Base-by-base conservation (phyloP, 495 filamentous ascomycete genomes). In the Thozetella sp. region DNA sequence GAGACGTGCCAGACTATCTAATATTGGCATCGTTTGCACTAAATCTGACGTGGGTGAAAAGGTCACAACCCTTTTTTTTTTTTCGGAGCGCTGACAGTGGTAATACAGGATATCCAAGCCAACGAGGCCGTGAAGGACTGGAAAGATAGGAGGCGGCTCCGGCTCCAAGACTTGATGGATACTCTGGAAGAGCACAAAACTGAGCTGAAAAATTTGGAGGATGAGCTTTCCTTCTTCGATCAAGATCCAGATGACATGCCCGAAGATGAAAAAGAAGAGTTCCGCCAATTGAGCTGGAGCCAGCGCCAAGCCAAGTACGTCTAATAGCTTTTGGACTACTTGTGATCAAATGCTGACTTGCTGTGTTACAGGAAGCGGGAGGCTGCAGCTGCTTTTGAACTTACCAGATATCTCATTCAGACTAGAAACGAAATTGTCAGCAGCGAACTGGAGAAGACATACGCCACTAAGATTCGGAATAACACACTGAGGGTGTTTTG, bases 21-120 rank as follows among this genome's bases (percentile, higher is more conserved):
- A 75, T n/a, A 61, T 76, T 51, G 63, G 71, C 26, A 73, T 78
- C 26, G 64, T 78, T 34, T 78, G 73, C 30, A 78, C 75, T 17
- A 70, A 60, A 37, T 72, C 75, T 2, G 75, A 78, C 58, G 73
- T 71, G 66, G 62, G 65, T 25, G 4, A 37, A 12, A n/a, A n/a
- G n/a, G n/a, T n/a, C n/a, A n/a, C n/a, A n/a, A n/a, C n/a, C n/a
- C n/a, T n/a, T n/a, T n/a, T n/a, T n/a, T n/a, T n/a, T n/a, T n/a
- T n/a, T n/a, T n/a, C n/a, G n/a, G n/a, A 2, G 25, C 23, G 24
- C 34, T 12, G 19, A 13, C 37, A 20, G 40, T 15, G 0, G n/a
- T 1, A 40, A 19, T 40, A 12, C 27, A 74, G 63, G 58, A 70
- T 17, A 61, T 68, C 40, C 53, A 51, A 62, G 53, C 64, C 1